These are phyloP conservation scores for Trypanosoma boissoni DNA, from an alignment of 208 protist genomes.

Conservation along the genomic window DNA sequence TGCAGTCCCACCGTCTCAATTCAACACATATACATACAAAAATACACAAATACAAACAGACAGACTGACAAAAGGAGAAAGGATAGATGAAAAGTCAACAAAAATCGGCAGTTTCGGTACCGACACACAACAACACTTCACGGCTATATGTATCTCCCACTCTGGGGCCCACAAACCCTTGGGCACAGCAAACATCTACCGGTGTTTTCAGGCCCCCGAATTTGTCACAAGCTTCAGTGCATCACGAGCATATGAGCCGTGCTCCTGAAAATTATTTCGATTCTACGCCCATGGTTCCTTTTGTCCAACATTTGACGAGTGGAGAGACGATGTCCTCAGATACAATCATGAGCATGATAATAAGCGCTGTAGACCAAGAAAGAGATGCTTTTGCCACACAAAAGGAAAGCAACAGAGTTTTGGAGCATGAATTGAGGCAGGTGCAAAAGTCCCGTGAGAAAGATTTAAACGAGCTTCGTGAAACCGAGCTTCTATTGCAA, in stretches of 20 bases:
- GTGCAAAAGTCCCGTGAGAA: constrained; percentile 23
- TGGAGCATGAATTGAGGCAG: constrained; percentile 59
- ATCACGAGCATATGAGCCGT: not conserved
- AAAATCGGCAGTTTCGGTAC: not conserved
- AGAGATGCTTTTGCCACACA: constrained; percentile 47
- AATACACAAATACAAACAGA: no score
- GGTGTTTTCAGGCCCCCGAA: constrained; percentile 67
- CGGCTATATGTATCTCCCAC: constrained; percentile 59
- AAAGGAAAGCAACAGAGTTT: constrained; percentile 64
- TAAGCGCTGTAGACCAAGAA: constrained; percentile 47
- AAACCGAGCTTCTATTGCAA: not conserved
- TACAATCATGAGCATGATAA: constrained; percentile 56
- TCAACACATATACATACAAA: no score
- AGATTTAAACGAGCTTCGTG: constrained; percentile 4
- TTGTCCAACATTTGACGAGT: not conserved
- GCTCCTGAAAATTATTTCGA: not conserved
- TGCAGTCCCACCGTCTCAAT: no score
- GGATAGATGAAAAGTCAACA: not conserved
- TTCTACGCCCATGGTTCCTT: not conserved
- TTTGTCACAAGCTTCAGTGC: not conserved
- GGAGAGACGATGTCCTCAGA: no score
- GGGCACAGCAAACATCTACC: constrained; percentile 58
- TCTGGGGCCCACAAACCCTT: constrained; percentile 52
- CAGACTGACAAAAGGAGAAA: constrained; percentile 23
- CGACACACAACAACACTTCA: constrained; percentile 7